Evolutionary conservation across 768 basidiomycete genomes (phyloP).

Genomic region (Lactifluus rugatus): DNA sequence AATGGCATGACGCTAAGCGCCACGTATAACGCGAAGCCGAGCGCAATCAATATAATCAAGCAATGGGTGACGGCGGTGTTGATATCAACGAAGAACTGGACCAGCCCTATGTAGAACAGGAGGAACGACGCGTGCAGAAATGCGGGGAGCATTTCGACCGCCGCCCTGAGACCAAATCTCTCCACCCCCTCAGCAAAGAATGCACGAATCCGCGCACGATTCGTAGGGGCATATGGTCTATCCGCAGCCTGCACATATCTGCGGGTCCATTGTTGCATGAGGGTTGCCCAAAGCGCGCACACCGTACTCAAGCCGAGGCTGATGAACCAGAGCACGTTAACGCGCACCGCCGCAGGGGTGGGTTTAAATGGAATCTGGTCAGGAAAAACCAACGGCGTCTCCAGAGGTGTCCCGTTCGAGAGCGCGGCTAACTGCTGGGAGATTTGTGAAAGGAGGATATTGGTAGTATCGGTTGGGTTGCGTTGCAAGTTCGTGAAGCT

Average conservation of each 20-base stretch:
- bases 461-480: not conserved
- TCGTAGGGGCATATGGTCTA: not conserved
- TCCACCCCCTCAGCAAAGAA: slow-evolving; percentile 31
- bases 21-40: not conserved
- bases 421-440: no score
- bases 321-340: no score
- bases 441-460: no score
- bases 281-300: no score
- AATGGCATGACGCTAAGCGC: not conserved
- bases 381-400: no score
- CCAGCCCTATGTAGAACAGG: not conserved
- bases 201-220: not conserved
- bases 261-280: no score
- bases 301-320: no score
- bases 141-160: slow-evolving; percentile 30
- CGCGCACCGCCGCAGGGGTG: no score
- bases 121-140: not conserved
- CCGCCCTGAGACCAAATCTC: slow-evolving; percentile 30
- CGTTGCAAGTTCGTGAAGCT: not conserved
- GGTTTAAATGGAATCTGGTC: no score
- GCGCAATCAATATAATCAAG: not conserved
- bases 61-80: not conserved
- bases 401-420: no score
- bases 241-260: not conserved
- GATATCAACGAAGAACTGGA: not conserved